Evolutionary conservation across 106 monocot species (phyloP), one percentile per base, ranked within the genome.

Genomic region (Acorus calamus): DNA sequence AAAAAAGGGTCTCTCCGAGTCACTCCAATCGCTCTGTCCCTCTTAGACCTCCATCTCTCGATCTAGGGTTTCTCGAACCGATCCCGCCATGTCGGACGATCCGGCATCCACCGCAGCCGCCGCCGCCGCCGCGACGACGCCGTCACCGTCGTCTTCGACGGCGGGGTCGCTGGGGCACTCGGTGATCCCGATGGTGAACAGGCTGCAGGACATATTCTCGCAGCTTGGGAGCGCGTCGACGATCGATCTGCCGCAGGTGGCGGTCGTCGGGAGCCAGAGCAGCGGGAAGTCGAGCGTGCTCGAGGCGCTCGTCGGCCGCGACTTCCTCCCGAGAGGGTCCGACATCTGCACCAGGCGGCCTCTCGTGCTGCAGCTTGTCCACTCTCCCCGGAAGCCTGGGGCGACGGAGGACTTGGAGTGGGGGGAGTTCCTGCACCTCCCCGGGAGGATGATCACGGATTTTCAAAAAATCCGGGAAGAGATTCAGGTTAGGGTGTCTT

Each of bases 271-370:
- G 45, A 84, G 90, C 85, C 96, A 96, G 82, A 91, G 96, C 73
- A 96, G 96, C 69, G 96, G 96, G 3, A 96, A 96, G 66, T 91
- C 96, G 53, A 96, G 96, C 80, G 96, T 96, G 8, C 77, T 96
- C 8, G 96, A 96, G 78, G 84, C 96, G 11, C 82, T 96, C 12
- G 90, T 90, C 10, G 96, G 91, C 28, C 72, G 90, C 13, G 96
- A 96, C 60, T 96, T 96, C 59, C 72, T 96, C 5, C 91, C 96
- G 8, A 75, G 96, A 7, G 91, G 96, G 11, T 64, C 77, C 3
- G 87, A 92, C 46, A 87, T 90, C 46, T 91, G 90, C 55, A 91
- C 96, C 11, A 69, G 96, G 44, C 59, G 96, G 11, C 96, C 96
- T 4, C 83, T 91, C 4, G 91, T 96, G 45, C 82, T 96, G 53